Conservation (phyloP, 805 yeast species). For the Wickerhamiella nectarea region DNA sequence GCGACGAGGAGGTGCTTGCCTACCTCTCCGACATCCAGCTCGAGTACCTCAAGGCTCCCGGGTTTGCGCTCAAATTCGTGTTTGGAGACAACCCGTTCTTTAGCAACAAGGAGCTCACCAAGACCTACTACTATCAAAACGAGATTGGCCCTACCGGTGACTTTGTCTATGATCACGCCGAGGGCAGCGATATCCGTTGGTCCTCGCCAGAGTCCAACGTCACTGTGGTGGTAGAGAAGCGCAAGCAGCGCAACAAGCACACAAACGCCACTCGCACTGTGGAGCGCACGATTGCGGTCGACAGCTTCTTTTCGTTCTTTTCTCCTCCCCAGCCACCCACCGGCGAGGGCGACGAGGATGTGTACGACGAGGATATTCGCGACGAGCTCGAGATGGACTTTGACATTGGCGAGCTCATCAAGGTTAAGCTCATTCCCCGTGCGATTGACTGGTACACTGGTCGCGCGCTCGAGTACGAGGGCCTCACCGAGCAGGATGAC, state of each 20-base stretch:
- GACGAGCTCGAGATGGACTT: constrained; percentile 81
- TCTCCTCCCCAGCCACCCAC: constrained; percentile 77
- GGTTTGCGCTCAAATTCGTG: constrained; percentile 75
- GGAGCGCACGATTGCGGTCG: constrained; percentile 87
- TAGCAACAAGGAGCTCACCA: constrained; percentile 55
- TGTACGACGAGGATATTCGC: constrained; percentile 62
- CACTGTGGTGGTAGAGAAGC: constrained; percentile 76
- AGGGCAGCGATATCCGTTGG: constrained; percentile 82
- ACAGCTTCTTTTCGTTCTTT: constrained; percentile 90
- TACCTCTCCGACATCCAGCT: constrained; percentile 56
- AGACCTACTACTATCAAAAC: constrained; percentile 86
- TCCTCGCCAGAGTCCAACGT: constrained; percentile 63
- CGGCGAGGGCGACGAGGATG: constrained; percentile 41
- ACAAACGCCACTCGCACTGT: constrained; percentile 94
- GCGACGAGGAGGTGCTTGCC: constrained; percentile 74
- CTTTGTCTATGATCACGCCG: constrained; percentile 93
- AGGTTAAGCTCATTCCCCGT: constrained; percentile 89
- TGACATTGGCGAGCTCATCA: constrained; percentile 89
- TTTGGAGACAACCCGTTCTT: constrained; percentile 67
- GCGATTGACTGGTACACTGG: constrained; percentile 99
- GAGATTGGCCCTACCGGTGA: constrained; percentile 92
- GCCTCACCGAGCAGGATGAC: constrained; percentile 42
- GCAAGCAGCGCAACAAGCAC: constrained; percentile 92
- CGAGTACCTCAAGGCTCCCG: constrained; percentile 69
- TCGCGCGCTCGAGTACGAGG: constrained; percentile 73